Evolutionary conservation across 2,329 filamentous ascomycete genomes (phyloP).

Genomic region (Xylariomycetidae sp.): DNA sequence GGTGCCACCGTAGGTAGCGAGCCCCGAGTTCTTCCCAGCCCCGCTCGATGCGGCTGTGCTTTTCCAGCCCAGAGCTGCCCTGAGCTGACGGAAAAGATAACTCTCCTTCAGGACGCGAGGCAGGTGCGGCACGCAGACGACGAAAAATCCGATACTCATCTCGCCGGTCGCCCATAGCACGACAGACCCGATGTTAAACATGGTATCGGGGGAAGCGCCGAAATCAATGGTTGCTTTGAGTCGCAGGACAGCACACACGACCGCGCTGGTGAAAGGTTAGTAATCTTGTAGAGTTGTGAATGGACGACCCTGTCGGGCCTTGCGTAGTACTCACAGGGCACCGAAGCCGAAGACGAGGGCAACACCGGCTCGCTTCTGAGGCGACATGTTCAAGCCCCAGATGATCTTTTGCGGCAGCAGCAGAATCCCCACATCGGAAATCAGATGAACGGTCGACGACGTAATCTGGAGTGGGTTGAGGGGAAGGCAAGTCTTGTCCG

Average conservation of each 20-base stretch:
- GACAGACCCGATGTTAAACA: slow-evolving; percentile 2
- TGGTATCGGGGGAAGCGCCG: neutral
- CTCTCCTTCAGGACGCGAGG: slow-evolving; percentile 2
- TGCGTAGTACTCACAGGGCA: slow-evolving; percentile 23
- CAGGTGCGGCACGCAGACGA: slow-evolving; percentile 1
- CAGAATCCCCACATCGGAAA: slow-evolving; percentile 35
- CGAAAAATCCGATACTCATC: slow-evolving; percentile 6
- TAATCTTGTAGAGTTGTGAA: no score
- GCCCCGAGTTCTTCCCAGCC: no score
- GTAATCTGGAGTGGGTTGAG: slow-evolving; percentile 35
- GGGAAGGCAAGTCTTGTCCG: slow-evolving; percentile 31
- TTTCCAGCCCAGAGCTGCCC: no score
- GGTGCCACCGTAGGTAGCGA: no score
- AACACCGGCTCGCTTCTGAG: slow-evolving; percentile 33
- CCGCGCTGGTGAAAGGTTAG: slow-evolving; percentile 2
- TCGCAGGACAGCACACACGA: slow-evolving; percentile 6
- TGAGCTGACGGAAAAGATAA: no score
- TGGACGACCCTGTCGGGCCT: no score
- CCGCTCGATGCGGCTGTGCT: no score
- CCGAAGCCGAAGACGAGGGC: slow-evolving; percentile 34
- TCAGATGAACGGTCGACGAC: slow-evolving; percentile 34
- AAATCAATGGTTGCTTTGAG: slow-evolving; percentile 4
- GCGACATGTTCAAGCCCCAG: slow-evolving; percentile 32
- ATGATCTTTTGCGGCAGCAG: slow-evolving; percentile 35
- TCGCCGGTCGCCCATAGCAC: slow-evolving; percentile 5